Percentiles rank a stretch among this genome's conserved stretches.
Evolutionary conservation across 371 early-diverging fungal genomes (phyloP).

Genomic region (Ordospora colligata): DNA sequence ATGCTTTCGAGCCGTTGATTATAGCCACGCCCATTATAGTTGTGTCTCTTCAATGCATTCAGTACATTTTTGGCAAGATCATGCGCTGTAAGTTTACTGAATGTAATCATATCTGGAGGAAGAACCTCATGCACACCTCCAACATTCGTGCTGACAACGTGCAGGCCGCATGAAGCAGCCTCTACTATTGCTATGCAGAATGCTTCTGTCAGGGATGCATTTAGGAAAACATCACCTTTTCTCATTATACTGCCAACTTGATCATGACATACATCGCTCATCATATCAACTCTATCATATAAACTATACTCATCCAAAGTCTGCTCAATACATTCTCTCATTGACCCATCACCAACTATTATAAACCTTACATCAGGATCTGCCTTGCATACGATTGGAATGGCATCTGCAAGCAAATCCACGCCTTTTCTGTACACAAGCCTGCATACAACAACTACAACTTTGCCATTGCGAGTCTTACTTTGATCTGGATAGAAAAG

Average conservation of each 20-base stretch:
- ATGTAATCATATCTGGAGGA: constrained; percentile 81
- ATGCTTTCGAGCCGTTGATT: not conserved
- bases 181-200: constrained; percentile 97
- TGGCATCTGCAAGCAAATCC: constrained; percentile 76
- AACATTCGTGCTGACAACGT: constrained; percentile 90
- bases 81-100: constrained; percentile 77
- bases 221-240: constrained; percentile 88
- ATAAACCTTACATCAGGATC: constrained; percentile 74
- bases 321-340: constrained; percentile 84
- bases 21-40: not conserved
- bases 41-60: constrained; percentile 8
- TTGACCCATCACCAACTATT: constrained; percentile 92
- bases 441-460: constrained; percentile 72
- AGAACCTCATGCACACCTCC: constrained; percentile 95
- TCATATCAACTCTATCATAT: constrained; percentile 77
- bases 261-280: constrained; percentile 75
- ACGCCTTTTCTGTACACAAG: constrained; percentile 90
- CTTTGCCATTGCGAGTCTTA: not conserved
- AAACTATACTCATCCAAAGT: constrained; percentile 82
- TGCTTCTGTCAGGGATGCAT: constrained; percentile 93
- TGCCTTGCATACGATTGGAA: constrained; percentile 79
- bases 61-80: constrained; percentile 62
- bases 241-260: constrained; percentile 76
- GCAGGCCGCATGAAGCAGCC: constrained; percentile 84
- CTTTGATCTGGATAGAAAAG: constrained; percentile 16